Evolutionary conservation across 1,139 yeast genomes (phyloP).

Genomic region (Geotrichum phurueaensis): DNA sequence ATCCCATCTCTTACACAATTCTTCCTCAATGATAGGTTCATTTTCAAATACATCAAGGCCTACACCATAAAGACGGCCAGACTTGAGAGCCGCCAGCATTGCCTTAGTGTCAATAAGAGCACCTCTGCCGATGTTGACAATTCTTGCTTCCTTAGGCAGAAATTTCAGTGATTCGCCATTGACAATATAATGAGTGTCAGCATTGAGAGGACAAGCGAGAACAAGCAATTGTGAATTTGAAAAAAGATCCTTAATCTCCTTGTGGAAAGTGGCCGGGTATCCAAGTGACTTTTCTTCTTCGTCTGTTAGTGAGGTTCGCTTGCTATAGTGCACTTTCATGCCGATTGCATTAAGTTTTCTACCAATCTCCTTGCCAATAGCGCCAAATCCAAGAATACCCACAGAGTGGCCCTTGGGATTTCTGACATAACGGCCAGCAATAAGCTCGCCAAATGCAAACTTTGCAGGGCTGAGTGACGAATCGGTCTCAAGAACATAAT

Average conservation of each 20-base stretch:
- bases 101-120: conserved; percentile 63
- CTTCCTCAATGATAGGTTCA: conserved; percentile 59
- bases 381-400: conserved; percentile 72
- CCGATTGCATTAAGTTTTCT: conserved; percentile 52
- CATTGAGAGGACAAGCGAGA: conserved; percentile 61
- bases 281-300: conserved; percentile 31
- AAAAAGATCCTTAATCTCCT: conserved; percentile 38
- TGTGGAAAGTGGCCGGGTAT: conserved; percentile 44
- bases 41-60: conserved; percentile 69
- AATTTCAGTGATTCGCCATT: conserved; percentile 44
- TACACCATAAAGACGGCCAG: conserved; percentile 55
- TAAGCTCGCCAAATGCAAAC: conserved; percentile 38
- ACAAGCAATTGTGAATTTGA: conserved; percentile 52
- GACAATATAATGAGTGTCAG: conserved; percentile 52
- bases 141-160: conserved; percentile 50
- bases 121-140: conserved; percentile 80
- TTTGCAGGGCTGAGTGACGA: conserved; percentile 31
- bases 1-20: conserved; percentile 49
- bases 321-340: conserved; percentile 61
- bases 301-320: conserved; percentile 45
- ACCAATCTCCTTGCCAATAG: conserved; percentile 65
- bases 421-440: conserved; percentile 44
- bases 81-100: conserved; percentile 53
- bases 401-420: conserved; percentile 49
- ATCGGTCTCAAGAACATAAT: conserved; percentile 41